Conservation (phyloP, 306 rosid species). For the Casuarina glauca region DNA sequence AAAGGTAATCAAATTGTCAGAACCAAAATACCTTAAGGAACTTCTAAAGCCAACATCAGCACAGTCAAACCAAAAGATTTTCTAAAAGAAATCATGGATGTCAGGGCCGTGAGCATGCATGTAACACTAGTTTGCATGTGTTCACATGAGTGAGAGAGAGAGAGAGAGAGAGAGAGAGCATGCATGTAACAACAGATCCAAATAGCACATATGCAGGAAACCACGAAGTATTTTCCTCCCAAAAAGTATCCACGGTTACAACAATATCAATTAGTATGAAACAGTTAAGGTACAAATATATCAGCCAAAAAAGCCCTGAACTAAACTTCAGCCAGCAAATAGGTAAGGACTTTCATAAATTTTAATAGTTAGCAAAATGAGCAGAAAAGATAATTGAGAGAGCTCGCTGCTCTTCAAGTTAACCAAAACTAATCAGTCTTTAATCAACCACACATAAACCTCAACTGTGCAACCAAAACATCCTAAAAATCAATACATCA, state of each 20-base stretch:
- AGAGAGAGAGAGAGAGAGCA: not conserved
- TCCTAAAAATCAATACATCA: not conserved
- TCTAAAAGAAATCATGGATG: not conserved
- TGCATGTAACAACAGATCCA: not conserved
- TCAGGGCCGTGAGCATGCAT: not conserved
- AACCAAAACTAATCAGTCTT: not conserved
- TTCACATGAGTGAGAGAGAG: not conserved
- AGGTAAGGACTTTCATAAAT: not conserved
- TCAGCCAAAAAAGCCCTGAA: not conserved
- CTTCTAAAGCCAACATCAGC: constrained; percentile 6
- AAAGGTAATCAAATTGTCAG: constrained; percentile 21
- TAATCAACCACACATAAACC: not conserved
- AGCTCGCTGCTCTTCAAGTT: not conserved
- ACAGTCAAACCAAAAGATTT: constrained; percentile 3
- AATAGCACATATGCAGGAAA: no score
- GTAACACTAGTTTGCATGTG: not conserved
- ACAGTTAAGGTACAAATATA: not conserved
- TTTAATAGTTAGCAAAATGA: not conserved
- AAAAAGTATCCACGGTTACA: not conserved
- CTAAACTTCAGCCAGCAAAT: not conserved
- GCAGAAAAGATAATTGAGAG: not conserved
- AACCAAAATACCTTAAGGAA: constrained; percentile 17
- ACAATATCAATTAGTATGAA: not conserved
- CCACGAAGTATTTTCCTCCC: not conserved
- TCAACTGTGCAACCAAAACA: not conserved